These are phyloP conservation scores for Rosa lucieae DNA, from an alignment of 306 rosid genomes.

Conservation along the genomic window DNA sequence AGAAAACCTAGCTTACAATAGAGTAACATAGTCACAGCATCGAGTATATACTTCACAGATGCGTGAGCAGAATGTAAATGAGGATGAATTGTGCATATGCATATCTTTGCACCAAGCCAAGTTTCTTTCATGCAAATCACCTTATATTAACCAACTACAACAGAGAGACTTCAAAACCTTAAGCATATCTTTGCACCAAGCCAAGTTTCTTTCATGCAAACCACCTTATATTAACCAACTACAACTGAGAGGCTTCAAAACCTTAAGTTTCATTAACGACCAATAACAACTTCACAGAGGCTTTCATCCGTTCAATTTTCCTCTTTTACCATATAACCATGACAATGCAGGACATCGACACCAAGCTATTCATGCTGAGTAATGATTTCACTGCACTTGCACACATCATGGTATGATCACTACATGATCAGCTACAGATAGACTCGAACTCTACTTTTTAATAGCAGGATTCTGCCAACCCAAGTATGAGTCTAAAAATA, in stretches of 20 bases:
- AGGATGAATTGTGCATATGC: too few species aligned
- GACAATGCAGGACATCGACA: not conserved
- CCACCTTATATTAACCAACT: too few species aligned
- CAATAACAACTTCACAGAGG: not conserved
- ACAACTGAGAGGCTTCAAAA: not conserved
- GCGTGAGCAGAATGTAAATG: too few species aligned
- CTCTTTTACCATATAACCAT: not conserved
- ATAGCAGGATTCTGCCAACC: not conserved
- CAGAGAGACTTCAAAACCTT: not conserved
- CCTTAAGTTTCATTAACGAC: not conserved
- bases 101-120: too few species aligned
- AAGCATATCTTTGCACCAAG: too few species aligned
- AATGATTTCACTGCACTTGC: not conserved
- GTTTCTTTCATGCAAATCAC: too few species aligned
- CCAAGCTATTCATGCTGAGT: not conserved
- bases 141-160: too few species aligned
- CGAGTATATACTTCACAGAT: too few species aligned
- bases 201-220: too few species aligned
- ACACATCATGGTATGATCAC: not conserved
- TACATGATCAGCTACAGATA: not conserved
- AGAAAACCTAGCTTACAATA: too few species aligned
- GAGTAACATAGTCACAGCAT: too few species aligned
- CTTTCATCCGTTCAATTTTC: not conserved
- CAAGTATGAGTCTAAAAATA: not conserved
- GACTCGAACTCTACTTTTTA: not conserved